phyloP scores from a whole-genome alignment of 1,284 basidiomycete genomes.

The Xanthoconium separans region DNA sequence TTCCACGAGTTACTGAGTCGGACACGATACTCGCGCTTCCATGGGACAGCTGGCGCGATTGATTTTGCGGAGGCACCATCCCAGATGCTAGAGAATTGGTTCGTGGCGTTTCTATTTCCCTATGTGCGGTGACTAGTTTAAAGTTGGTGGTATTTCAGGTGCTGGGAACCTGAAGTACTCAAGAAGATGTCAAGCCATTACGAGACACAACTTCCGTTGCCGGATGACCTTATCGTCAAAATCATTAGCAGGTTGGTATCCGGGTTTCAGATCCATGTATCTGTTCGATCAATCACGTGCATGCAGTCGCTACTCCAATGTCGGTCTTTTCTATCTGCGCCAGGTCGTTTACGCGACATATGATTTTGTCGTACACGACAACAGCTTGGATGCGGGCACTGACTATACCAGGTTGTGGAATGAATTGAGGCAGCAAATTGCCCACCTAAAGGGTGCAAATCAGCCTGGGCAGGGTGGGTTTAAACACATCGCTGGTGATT shows the following conservation, averaged over 20 bases:
- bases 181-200: slow-evolving; percentile 71
- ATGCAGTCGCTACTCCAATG: slow-evolving; percentile 71
- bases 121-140: not conserved
- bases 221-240: slow-evolving; percentile 67
- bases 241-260: slow-evolving; percentile 68
- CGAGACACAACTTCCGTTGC: slow-evolving; percentile 69
- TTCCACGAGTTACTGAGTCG: slow-evolving; percentile 79
- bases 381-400: slow-evolving; percentile 43
- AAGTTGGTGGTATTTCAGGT: slow-evolving; percentile 39
- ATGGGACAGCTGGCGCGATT: slow-evolving; percentile 73
- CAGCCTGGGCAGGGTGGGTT: slow-evolving; percentile 53
- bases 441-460: slow-evolving; percentile 42
- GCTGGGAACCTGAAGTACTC: slow-evolving; percentile 77
- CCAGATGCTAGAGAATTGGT: slow-evolving; percentile 93
- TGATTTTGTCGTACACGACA: slow-evolving; percentile 73
- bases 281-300: not conserved
- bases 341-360: slow-evolving; percentile 80
- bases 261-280: not conserved
- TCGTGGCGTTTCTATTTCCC: slow-evolving; percentile 5
- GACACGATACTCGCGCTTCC: slow-evolving; percentile 76
- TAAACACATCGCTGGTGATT: slow-evolving; percentile 24
- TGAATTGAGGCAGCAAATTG: slow-evolving; percentile 42
- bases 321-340: slow-evolving; percentile 77
- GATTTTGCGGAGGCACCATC: slow-evolving; percentile 89
- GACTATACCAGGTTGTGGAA: slow-evolving; percentile 80